Evolutionary conservation across 441 rosid genomes (phyloP), one percentile per base, ranked within the genome.

Genomic region (Pelargonium fulgidum): DNA sequence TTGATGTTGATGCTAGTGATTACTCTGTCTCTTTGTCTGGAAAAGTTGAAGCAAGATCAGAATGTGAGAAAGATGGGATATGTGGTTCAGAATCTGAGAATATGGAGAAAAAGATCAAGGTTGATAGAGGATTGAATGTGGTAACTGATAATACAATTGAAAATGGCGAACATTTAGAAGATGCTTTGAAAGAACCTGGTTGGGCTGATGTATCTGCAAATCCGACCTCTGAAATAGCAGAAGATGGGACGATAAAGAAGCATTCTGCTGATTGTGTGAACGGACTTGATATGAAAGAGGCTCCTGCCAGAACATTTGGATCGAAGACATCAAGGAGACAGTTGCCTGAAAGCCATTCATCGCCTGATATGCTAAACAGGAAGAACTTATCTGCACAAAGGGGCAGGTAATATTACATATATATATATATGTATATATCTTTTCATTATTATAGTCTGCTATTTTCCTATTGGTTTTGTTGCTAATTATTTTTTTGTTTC

Each of bases 11-110:
- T 63, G 66, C 66, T 4, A 41, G 13, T 14, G 66, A 63, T 63
- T 63, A 63, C 47, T 63, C 66, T 63, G 65, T 29, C 65, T 22
- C 44, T 4, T 4, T 29, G 19, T 16, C 66, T 7, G 66, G 66
- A 33, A 63, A 36, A 63, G 66, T 36, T 33, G 66, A 63, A 6
- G 66, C n/a, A 19, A 36, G 47, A 36, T 29, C 45, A 8, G 88
- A 84, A 47, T 72, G 78, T 48, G 83, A 81, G 41, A 83, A 79
- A 72, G 89, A 77, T 70, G 89, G 77, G 62, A 33, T 59, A 19
- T 75, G 64, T 78, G 67, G 47, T 45, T 64, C 76, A 68, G 81
- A 79, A 59, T 65, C 64, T 50, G 87, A 81, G 64, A 73, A 50
- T 74, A 63, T 41, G 24, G 83, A 74, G 42, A 79, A 75, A 64